phyloP scores from a whole-genome alignment of 140 eudicot genomes.

The Senecio squalidus region DNA sequence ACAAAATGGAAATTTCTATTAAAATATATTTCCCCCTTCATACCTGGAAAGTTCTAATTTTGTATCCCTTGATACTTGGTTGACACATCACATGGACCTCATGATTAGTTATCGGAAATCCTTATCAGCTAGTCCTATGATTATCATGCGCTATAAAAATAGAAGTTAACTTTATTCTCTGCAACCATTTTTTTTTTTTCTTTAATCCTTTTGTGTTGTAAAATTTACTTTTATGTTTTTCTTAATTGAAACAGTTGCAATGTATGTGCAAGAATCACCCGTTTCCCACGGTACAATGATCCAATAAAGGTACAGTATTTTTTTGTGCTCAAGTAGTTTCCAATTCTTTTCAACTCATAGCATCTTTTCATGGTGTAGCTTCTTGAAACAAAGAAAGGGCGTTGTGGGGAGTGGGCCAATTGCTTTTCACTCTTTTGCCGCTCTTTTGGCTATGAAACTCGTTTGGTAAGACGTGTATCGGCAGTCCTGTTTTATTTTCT shows the following conservation, averaged over 20 bases:
- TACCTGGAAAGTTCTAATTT: no score
- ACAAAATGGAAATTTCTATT: no score
- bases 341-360: conserved; percentile 10
- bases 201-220: no score
- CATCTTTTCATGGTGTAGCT: conserved; percentile 49
- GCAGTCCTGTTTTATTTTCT: neutral
- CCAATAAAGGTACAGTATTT: conserved; percentile 64
- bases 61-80: no score
- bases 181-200: neutral
- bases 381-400: conserved; percentile 92
- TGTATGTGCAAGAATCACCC: conserved; percentile 62
- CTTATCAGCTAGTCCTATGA: conserved; percentile 5
- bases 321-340: conserved; percentile 6
- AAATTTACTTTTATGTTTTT: conserved; percentile 3
- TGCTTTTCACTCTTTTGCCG: conserved; percentile 95
- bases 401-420: conserved; percentile 99
- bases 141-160: conserved; percentile 1
- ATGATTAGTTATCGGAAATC: no score
- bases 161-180: neutral
- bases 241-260: conserved; percentile 53
- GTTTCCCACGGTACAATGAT: conserved; percentile 93
- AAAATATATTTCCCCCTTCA: no score
- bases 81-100: no score
- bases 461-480: conserved; percentile 55
- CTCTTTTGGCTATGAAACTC: conserved; percentile 86